Base-by-base conservation (phyloP, 805 yeast species). In the Ogataea nakhonphanomensis region DNA sequence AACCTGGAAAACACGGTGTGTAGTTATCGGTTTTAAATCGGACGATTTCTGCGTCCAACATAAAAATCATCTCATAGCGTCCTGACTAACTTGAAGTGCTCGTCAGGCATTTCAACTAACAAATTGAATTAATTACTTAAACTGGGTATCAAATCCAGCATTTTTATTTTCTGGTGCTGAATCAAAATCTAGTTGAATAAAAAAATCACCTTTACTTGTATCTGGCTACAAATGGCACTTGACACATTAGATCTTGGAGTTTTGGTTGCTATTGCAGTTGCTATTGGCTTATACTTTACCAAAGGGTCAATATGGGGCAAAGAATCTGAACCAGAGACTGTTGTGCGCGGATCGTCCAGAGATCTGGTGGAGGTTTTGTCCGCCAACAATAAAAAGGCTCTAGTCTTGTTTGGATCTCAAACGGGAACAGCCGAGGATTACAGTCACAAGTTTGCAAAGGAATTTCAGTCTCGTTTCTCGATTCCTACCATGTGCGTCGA, bases 351-450 rank as follows among this genome's bases (percentile, higher is more conserved):
- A 51, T 66, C 66, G 13, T 69, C 79, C 11, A 69, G 88, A 56
- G 80, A 81, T 58, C 64, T 84, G 32, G 68, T 74, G 8, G 77
- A 76, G 42, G 76, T 75, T 3, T 61, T 91, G 51, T 67, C 68
- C 36, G 67, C 68, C 27, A 79, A 80, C 54, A 73, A 76, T 46
- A 90, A 91, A 65, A 82, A 84, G 49, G 83, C 85, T 26, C 68
- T 89, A 31, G 82, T 93, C 3, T 74, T 93, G 45, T 93, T 75
- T 60, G 98, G 96, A 12, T 90, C 98, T 10, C 99, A 93, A 66
- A 93, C 99, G 5, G 99, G 99, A 49, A 93, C 99, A 12, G 96
- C 98, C 31, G 99, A 93, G 66, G 99, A 93, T 58, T 91, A 89
- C 55, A 95, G 97, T 13, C 77, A 83, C 53, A 86, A 91, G 59